Conservation (phyloP, 306 rosid genomes). For the Acacia crassicarpa region DNA sequence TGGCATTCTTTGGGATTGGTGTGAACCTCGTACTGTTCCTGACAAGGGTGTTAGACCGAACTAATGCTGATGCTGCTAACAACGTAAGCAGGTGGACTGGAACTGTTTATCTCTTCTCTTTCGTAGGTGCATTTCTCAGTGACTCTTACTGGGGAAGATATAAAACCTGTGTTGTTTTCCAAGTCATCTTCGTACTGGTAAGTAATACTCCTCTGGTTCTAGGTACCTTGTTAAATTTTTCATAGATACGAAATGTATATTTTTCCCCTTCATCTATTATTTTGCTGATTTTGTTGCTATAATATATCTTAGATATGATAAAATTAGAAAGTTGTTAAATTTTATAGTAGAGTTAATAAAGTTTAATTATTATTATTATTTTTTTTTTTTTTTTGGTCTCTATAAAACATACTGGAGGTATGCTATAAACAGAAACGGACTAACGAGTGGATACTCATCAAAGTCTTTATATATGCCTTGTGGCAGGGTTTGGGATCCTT, state of each 20-base stretch:
- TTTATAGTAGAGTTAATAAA: too few species aligned
- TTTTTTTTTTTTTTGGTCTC: rapidly evolving
- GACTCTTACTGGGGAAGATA: constrained; percentile 68
- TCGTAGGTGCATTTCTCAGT: constrained; percentile 59
- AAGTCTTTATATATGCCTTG: background rate
- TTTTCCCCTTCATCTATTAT: too few species aligned
- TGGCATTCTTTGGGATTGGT: constrained; percentile 61
- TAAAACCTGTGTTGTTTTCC: constrained; percentile 53
- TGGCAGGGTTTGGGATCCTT: constrained; percentile 72
- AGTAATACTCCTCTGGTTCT: constrained; percentile 14
- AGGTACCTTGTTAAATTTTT: too few species aligned
- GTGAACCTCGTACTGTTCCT: constrained; percentile 59
- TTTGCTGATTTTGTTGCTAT: too few species aligned
- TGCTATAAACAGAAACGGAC: too few species aligned
- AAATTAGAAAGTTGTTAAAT: too few species aligned
- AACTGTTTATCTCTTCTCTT: constrained; percentile 56
- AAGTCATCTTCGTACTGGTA: constrained; percentile 72
- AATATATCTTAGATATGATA: too few species aligned
- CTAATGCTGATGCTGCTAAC: constrained; percentile 63
- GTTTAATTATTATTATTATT: too few species aligned
- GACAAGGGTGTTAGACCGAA: constrained; percentile 49
- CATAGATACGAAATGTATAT: too few species aligned
- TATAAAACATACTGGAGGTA: too few species aligned
- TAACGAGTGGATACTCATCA: too few species aligned
- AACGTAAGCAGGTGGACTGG: constrained; percentile 59